Base-by-base conservation (phyloP, 2,329 filamentous ascomycete species). In the Zymoseptoria pseudotritici region DNA sequence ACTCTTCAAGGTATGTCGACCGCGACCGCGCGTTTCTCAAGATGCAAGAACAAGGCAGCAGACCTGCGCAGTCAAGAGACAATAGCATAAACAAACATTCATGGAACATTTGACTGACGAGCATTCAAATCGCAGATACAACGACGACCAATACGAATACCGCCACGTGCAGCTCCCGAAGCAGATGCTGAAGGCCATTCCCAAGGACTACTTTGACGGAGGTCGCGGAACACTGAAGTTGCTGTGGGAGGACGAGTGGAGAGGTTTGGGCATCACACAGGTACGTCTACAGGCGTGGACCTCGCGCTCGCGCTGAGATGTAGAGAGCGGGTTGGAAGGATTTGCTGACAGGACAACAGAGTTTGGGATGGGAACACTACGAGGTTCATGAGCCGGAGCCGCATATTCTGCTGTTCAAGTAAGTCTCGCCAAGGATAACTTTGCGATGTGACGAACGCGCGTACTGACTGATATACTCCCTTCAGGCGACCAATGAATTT, bases 361-460 rank as follows among this genome's bases (percentile, higher is more conserved):
- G 93, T 80, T 81, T 99, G 71, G 94, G 94, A 60, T 99, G 94
- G 94, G 93, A 97, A 75, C 94, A 99, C 76, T 99, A 99, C 74
- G 94, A 99, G 77, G 94, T 99, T 58, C 94, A 99, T 76, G 94
- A 97, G 76, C 94, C 94, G 51, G 94, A 99, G 79, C 94, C 94
- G 66, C 94, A 99, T 76, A 99, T 99, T 71, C 83, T 99, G 58
- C 84, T 99, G 31, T 99, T 99, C 84, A 99, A 99, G 93, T 97
- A 79, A 76, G 89, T 81, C 9, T 24, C 11, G 42, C 24, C 46
- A 26, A 17, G 8, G 22, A 20, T 20, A 17, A 17, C 20, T 58
- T 10, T 10, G 36, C 29, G 42, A 7, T n/a, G 17, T 31, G 2
- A n/a, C 36, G 29, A 13, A 10, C 31, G 4, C 29, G 42, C 13